Evolutionary conservation across 495 filamentous ascomycete genomes (phyloP).

Genomic region (Venustampulla echinocandica): DNA sequence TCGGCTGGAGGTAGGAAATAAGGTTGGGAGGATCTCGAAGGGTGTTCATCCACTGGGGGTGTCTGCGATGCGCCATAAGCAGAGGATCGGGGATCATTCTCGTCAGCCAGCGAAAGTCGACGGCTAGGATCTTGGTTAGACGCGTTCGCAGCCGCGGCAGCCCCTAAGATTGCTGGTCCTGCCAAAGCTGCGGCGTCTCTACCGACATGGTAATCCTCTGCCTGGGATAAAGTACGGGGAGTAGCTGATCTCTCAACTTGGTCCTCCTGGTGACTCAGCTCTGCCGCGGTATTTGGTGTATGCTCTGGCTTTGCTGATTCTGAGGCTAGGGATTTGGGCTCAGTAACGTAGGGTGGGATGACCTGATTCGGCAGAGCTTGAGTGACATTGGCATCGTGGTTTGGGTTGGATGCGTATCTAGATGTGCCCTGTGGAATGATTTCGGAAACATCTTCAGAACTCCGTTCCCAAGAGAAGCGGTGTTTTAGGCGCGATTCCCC

Average conservation of each 20-base stretch:
- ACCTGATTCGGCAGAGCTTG: too few species aligned
- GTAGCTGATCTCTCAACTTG: too few species aligned
- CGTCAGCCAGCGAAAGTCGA: slow-evolving; percentile 32
- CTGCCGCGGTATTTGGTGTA: too few species aligned
- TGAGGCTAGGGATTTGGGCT: too few species aligned
- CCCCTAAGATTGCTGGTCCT: slow-evolving; percentile 4
- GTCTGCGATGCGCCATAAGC: slow-evolving; percentile 23
- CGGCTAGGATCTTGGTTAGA: neutral
- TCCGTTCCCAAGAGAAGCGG: slow-evolving; percentile 49
- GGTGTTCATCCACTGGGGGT: slow-evolving; percentile 32
- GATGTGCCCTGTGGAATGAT: too few species aligned
- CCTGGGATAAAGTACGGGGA: neutral
- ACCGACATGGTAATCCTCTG: slow-evolving; percentile 3
- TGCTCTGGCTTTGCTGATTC: too few species aligned
- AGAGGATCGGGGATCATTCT: slow-evolving; percentile 31
- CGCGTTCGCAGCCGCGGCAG: neutral
- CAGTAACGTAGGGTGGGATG: too few species aligned
- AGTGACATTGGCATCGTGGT: too few species aligned
- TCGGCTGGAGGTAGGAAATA: slow-evolving; percentile 7
- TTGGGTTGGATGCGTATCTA: too few species aligned
- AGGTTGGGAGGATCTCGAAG: slow-evolving; percentile 19
- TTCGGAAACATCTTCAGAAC: slow-evolving; percentile 24
- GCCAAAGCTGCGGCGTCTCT: slow-evolving; percentile 9
- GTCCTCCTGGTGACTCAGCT: too few species aligned
- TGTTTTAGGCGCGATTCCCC: slow-evolving; percentile 3